phyloP scores from a whole-genome alignment of 352 stramenopile species.

The Aphanomyces invadans region DNA sequence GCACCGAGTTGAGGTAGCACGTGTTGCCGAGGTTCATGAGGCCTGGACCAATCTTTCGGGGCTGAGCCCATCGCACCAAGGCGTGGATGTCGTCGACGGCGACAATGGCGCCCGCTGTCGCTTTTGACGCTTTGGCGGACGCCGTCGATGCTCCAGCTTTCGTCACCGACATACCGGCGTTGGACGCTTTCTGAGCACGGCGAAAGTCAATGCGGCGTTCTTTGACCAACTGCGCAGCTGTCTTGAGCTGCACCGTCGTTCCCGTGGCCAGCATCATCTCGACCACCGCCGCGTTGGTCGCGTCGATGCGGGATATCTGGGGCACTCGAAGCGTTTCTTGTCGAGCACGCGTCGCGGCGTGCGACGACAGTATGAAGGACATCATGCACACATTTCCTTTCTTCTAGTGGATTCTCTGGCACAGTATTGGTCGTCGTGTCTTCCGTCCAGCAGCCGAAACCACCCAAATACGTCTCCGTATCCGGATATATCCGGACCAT shows the following conservation, averaged over 20 bases:
- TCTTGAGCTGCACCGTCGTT: slow-evolving; percentile 39
- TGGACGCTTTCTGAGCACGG: slow-evolving; percentile 44
- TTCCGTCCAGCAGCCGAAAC: not conserved
- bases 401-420: too few relatives aligned
- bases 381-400: too few relatives aligned
- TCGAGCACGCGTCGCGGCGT: too few relatives aligned
- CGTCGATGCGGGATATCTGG: not conserved
- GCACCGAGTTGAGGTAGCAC: slow-evolving; percentile 91
- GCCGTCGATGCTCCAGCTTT: slow-evolving; percentile 21
- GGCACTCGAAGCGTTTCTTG: slow-evolving; percentile 5
- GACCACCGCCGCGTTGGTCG: not conserved
- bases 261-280: slow-evolving; percentile 22
- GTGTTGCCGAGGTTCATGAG: slow-evolving; percentile 92
- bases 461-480: not conserved
- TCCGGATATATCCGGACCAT: not conserved
- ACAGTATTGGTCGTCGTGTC: too few relatives aligned
- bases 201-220: slow-evolving; percentile 80
- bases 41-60: slow-evolving; percentile 69
- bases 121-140: not conserved
- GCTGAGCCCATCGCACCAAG: slow-evolving; percentile 48
- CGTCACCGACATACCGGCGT: slow-evolving; percentile 37
- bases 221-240: slow-evolving; percentile 62
- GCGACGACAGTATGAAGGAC: not conserved
- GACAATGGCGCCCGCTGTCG: slow-evolving; percentile 29
- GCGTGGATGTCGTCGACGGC: slow-evolving; percentile 44